phyloP scores from a whole-genome alignment of 2,329 filamentous ascomycete genomes.

The Fusarium lyarnte region DNA sequence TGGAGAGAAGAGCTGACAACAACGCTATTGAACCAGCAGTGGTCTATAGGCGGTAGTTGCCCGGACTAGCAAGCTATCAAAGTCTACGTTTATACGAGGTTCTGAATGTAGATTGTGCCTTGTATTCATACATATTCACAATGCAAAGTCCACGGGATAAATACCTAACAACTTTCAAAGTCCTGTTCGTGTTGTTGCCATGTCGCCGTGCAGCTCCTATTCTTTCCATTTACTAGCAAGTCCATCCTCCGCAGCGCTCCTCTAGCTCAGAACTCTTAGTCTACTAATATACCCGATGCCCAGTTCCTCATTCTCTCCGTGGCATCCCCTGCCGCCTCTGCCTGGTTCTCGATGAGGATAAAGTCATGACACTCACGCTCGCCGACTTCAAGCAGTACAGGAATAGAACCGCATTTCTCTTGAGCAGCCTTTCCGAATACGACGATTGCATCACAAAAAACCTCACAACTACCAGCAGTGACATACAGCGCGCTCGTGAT shows the following conservation, averaged over 20 bases:
- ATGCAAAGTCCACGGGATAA: rapidly evolving
- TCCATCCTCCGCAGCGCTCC: rapidly evolving
- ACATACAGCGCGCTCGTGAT: rapidly evolving
- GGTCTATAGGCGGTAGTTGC: rapidly evolving
- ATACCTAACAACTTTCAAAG: constrained; percentile 11
- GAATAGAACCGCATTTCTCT: neutral
- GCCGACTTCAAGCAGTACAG: neutral
- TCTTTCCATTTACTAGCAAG: neutral
- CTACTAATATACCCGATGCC: rapidly evolving
- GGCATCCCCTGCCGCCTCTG: neutral
- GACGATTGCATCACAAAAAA: neutral
- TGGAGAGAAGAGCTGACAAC: rapidly evolving
- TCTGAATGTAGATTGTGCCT: too few relatives aligned
- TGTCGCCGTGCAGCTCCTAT: rapidly evolving
- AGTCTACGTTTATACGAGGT: too few relatives aligned
- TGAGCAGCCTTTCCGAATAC: neutral
- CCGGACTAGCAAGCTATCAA: neutral
- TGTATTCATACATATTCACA: neutral
- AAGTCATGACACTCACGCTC: neutral
- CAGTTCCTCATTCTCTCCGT: neutral
- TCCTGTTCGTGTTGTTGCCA: rapidly evolving
- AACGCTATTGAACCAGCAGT: neutral
- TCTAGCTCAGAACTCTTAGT: neutral
- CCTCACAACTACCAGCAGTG: neutral
- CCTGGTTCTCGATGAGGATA: neutral